Conservation (phyloP, 2,329 filamentous ascomycete genomes). For the Calycina marina region DNA sequence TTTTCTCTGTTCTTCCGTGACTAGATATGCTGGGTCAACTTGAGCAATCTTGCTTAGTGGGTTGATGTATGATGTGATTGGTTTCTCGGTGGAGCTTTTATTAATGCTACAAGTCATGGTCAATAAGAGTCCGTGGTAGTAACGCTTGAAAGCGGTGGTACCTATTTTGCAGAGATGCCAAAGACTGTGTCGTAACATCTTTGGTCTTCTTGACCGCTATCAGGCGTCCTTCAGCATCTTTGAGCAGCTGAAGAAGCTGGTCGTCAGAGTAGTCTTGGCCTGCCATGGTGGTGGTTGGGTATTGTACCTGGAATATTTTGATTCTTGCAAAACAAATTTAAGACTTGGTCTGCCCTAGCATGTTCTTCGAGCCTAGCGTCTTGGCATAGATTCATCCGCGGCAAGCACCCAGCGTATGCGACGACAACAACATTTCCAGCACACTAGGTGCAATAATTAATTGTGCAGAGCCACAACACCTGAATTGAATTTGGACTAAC, state of each 20-base stretch:
- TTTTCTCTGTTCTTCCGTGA: slow-evolving; percentile 31
- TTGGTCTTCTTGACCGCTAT: slow-evolving; percentile 22
- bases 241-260: slow-evolving; percentile 47
- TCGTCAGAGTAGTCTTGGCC: slow-evolving; percentile 41
- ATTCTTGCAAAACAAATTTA: no score
- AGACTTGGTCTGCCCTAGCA: no score
- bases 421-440: no score
- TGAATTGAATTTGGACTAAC: no score
- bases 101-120: slow-evolving; percentile 11
- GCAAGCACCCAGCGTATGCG: no score
- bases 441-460: no score
- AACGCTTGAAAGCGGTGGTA: slow-evolving; percentile 3
- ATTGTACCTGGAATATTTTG: no score
- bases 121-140: slow-evolving; percentile 4
- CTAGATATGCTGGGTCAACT: slow-evolving; percentile 34
- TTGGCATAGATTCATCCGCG: no score
- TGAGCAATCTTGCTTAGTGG: slow-evolving; percentile 36
- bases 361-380: no score
- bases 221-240: slow-evolving; percentile 46
- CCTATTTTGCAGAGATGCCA: slow-evolving; percentile 8
- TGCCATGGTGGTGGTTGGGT: slow-evolving; percentile 15
- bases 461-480: no score
- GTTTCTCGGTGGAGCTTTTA: slow-evolving; percentile 7
- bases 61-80: slow-evolving; percentile 37
- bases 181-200: not conserved